phyloP scores from a whole-genome alignment of 441 rosid species.

The Manihot esculenta region DNA sequence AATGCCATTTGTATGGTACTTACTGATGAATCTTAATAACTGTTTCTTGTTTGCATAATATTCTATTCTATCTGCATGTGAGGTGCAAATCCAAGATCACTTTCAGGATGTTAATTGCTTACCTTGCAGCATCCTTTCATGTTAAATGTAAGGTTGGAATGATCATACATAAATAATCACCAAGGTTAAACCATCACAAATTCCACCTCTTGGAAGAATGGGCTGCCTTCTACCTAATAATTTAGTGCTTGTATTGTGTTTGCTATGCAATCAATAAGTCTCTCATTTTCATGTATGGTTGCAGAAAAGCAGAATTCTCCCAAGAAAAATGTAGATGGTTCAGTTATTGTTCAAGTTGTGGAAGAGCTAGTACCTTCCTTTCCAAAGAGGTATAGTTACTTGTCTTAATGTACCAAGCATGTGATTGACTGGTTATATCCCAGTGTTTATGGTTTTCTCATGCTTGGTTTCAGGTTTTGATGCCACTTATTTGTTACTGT shows the following conservation, averaged over 20 bases:
- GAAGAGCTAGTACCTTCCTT: conserved; percentile 51
- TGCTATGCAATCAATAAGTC: background rate
- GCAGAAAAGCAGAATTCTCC: conserved; percentile 24
- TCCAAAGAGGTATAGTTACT: conserved; percentile 45
- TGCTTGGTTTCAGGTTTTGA: background rate
- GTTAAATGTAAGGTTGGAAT: background rate
- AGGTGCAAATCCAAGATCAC: no score
- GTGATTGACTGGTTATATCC: background rate
- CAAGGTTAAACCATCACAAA: background rate
- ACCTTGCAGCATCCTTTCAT: background rate
- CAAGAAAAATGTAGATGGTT: conserved; percentile 28
- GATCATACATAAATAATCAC: background rate
- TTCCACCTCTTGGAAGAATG: background rate
- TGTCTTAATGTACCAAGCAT: background rate
- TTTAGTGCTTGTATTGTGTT: background rate
- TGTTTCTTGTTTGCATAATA: background rate
- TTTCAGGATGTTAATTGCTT: background rate
- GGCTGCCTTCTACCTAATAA: no score
- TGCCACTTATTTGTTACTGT: background rate
- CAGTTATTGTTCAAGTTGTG: conserved; percentile 32
- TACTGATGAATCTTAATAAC: background rate
- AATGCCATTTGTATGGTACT: background rate
- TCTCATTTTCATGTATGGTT: conserved; percentile 22
- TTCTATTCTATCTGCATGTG: background rate
- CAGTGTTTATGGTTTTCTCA: background rate